phyloP scores from a whole-genome alignment of 306 rosid species.

The Senna tora region DNA sequence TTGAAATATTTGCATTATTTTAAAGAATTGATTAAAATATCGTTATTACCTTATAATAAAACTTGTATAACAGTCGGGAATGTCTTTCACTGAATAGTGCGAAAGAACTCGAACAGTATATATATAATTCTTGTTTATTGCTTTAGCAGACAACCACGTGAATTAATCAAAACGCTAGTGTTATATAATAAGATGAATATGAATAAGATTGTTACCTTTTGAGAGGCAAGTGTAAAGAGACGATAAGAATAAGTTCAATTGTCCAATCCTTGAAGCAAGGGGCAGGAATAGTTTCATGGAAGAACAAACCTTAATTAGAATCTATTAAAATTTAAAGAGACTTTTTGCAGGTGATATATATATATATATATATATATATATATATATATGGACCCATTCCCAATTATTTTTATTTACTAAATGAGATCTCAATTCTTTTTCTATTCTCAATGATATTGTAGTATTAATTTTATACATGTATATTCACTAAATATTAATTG shows the following conservation, averaged over 20 bases:
- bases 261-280: slow-evolving; percentile 17
- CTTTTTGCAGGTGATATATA: not conserved
- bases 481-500: no score
- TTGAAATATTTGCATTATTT: no score
- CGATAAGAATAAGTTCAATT: slow-evolving; percentile 37
- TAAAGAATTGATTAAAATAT: no score
- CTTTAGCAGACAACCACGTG: slow-evolving; percentile 7
- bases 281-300: slow-evolving; percentile 27
- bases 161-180: slow-evolving; percentile 4
- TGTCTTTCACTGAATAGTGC: no score
- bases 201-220: not conserved
- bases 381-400: not conserved
- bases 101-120: not conserved
- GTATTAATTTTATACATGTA: no score
- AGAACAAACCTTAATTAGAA: slow-evolving; percentile 29
- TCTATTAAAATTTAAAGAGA: not conserved
- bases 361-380: no score
- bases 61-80: not conserved
- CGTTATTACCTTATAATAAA: not conserved
- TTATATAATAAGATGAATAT: slow-evolving; percentile 3
- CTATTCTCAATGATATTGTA: no score
- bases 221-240: no score
- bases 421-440: no score
- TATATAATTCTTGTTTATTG: not conserved
- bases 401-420: not conserved